Evolutionary conservation across 208 protist genomes (phyloP), one percentile per base, ranked within the genome.

Genomic region (Phytomonas sp.): DNA sequence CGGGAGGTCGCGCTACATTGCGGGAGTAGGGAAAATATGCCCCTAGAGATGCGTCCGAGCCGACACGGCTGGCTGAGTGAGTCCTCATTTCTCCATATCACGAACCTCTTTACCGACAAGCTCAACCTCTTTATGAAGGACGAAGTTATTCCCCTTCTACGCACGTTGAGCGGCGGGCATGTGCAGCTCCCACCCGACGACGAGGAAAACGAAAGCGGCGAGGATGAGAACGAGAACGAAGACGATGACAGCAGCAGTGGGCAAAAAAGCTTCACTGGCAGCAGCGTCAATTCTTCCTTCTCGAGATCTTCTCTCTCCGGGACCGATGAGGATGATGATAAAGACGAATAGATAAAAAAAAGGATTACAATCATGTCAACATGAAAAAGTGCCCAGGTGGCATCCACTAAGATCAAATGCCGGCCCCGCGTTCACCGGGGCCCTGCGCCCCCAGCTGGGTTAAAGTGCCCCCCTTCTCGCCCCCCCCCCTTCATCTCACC

Each of bases 71-170:
- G 86, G 86, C 76, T 92, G 30, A 71, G 66, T 34, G 74, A 80
- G 36, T 71, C 68, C 33, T 66, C 77, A 34, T 87, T 84, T 75
- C 66, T 70, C 26, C 78, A 68, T 31, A 72, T 71, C 30, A 34
- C 65, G 28, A 70, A 67, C 20, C 56, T 84, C 72, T 82, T 85
- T 40, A 61, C 71, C 4, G 74, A 81, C 5, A 53, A 73, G 31
- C 68, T 92, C 40, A 70, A 43, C 5, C 3, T 23, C 32, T 70
- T 92, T 34, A 73, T 92, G 53, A 62, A 66, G 62, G 32, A 77
- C 6, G 81, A 89, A 30, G 77, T 92, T 62, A 70, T 79, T 60
- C 86, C 86, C 65, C 71, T 72, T 36, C 74, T 92, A 56, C 77
- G 70, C 66, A 67, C 62, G 46, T 37, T 76, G 13, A 67, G 70